Base-by-base conservation (phyloP, 1,139 yeast genomes). In the Wickerhamomyces sp. region DNA sequence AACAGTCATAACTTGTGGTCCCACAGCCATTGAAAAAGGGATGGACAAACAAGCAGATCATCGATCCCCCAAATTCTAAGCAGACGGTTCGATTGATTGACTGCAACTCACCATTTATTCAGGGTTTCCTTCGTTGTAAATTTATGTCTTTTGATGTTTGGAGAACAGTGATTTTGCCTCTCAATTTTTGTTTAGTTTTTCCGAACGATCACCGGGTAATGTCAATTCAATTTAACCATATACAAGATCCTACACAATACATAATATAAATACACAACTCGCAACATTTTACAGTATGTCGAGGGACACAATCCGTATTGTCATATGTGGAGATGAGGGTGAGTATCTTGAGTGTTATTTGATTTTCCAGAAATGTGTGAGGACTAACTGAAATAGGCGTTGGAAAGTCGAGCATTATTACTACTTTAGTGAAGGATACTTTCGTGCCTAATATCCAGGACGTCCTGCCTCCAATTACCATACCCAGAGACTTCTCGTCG, bases 321-420 rank as follows among this genome's bases (percentile, higher is more conserved):
- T 88, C 2, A 83, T 92, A 0, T 89, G 97, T 60, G 98, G 98
- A n/a, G 98, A 92, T 61, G 96, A 88, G 47, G 86, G 78, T 49
- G 40, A 31, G 60, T 46, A 17, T 10, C 9, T 8, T 6, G 2
- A 30, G 5, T 29, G n/a, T 14, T 15, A 7, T 14, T 27, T 7
- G 7, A 14, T 16, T 14, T 18, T 14, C 14, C 16, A 15, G 16
- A 9, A 25, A 25, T 25, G 24, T 8, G 19, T 5, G 5, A 14
- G 9, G 25, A 19, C 37, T 27, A 18, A 25, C 31, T 14, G n/a
- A 5, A 27, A 7, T 14, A 61, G 67, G 82, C 7, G 96, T 87
- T 12, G 96, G 96, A 1, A 87, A 87, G 58, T 81, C 72, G 4
- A 70, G 90, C 21, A 64, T 92, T 32, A 78, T 92, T 28, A 81